Base-by-base conservation (phyloP, 2,329 filamentous ascomycete species). In the Cercospora sojina region DNA sequence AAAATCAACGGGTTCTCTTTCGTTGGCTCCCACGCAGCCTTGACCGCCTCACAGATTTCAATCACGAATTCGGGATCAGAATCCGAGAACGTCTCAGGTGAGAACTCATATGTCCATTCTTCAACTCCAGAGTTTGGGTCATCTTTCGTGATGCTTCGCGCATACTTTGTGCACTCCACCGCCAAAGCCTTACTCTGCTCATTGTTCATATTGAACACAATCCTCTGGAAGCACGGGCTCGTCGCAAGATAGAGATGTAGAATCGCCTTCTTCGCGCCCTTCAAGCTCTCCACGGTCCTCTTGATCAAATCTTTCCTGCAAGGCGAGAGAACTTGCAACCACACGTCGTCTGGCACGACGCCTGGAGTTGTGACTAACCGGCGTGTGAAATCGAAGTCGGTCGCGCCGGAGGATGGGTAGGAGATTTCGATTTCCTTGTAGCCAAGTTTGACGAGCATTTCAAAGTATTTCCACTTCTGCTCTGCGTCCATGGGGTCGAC, bases 341-440 rank as follows among this genome's bases (percentile, higher is more conserved):
- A 93, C 64, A 97, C 93, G 79, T 97, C 93, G 76, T 95, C 92
- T 62, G 93, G 93, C 8, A 93, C 87, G 13, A 88, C 85, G 47
- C 91, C 92, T 10, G 91, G 91, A 1, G 92, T 96, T 74, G 96
- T 90, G 70, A 97, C 88, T 72, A 98, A 83, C 75, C 90, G 88
- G 72, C 92, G 86, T 47, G 93, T 97, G 77, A 98, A 98, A 83
- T 97, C 92, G 83, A 93, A 98, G 82, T 98, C 95, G 75, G 91
- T 97, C 77, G 96, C 90, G 43, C 93, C 97, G 13, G 94, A 93
- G 0, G 93, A 96, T 59, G 94, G 94, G 81, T 97, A 98, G 4
- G 93, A 95, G 20, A 97, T 90, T 78, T 98, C 94, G 71, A 98
- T 97, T 81, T 98, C 94, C 82, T 97, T 98, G 85, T 96, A 98